Conservation (phyloP, 805 yeast species). For the Barnettozyma populi region DNA sequence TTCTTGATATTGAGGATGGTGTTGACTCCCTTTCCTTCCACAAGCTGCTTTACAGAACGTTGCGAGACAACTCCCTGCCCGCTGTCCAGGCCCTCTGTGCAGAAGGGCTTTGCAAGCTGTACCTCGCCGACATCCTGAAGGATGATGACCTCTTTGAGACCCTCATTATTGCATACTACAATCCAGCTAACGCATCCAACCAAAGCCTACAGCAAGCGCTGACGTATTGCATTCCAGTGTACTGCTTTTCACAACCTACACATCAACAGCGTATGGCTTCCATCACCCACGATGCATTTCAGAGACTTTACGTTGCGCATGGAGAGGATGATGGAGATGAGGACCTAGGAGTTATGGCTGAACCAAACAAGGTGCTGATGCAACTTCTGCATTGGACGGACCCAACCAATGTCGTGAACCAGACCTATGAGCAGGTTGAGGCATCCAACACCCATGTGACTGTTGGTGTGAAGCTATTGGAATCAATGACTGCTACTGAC, state of each 20-base stretch:
- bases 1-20: constrained; percentile 54
- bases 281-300: constrained; percentile 61
- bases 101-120: constrained; percentile 79
- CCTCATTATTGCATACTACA: constrained; percentile 67
- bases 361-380: constrained; percentile 53
- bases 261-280: constrained; percentile 66
- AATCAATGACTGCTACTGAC: constrained; percentile 40
- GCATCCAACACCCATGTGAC: constrained; percentile 49
- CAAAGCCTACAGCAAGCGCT: constrained; percentile 71
- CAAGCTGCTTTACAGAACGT: constrained; percentile 60
- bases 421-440: constrained; percentile 34
- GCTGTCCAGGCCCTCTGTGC: constrained; percentile 75
- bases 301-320: constrained; percentile 46
- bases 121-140: constrained; percentile 66
- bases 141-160: constrained; percentile 71
- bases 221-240: constrained; percentile 84
- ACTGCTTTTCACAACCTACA: constrained; percentile 64
- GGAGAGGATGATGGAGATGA: constrained; percentile 29
- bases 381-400: constrained; percentile 84
- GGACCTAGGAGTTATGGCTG: constrained; percentile 16
- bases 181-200: constrained; percentile 57
- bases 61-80: constrained; percentile 52
- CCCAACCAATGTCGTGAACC: constrained; percentile 58
- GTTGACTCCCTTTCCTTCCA: constrained; percentile 65
- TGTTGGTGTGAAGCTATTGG: constrained; percentile 50